Evolutionary conservation across 306 rosid species (phyloP).

Genomic region (Cicer bijugum): DNA sequence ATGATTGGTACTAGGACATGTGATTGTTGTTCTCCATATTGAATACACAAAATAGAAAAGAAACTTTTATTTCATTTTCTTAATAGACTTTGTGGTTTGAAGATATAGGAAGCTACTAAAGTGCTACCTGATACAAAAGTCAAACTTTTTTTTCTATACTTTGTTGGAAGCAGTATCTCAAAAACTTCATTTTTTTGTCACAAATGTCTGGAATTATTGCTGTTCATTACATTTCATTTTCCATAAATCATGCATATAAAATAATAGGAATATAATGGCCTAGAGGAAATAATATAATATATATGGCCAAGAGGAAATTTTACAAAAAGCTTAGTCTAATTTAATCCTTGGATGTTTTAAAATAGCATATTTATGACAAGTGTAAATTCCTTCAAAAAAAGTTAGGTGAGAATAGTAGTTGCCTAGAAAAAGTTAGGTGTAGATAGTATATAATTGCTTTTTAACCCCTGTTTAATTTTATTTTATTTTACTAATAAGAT

Average conservation of each 20-base stretch:
- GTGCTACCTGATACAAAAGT: constrained; percentile 39
- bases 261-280: not conserved
- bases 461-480: too few species aligned
- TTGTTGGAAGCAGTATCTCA: constrained; percentile 34
- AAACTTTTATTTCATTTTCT: constrained; percentile 15
- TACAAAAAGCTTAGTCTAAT: not conserved
- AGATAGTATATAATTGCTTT: too few species aligned
- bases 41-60: constrained; percentile 1
- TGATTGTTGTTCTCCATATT: constrained; percentile 38
- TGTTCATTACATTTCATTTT: constrained; percentile 30
- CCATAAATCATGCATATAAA: constrained; percentile 5
- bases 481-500: too few species aligned
- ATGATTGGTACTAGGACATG: constrained; percentile 34
- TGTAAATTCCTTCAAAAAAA: too few species aligned
- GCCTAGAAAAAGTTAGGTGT: too few species aligned
- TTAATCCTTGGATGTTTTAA: not conserved
- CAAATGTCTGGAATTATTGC: constrained; percentile 14
- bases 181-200: constrained; percentile 38
- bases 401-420: too few species aligned
- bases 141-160: constrained; percentile 34
- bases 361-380: not conserved
- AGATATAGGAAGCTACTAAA: constrained; percentile 30
- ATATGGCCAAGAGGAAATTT: not conserved
- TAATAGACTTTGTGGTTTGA: constrained; percentile 26
- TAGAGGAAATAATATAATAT: not conserved